Percentiles rank a stretch among this genome's conserved stretches.
These are phyloP conservation scores for Leptodermis oblonga DNA, from an alignment of 257 asterid genomes.

Conservation along the genomic window DNA sequence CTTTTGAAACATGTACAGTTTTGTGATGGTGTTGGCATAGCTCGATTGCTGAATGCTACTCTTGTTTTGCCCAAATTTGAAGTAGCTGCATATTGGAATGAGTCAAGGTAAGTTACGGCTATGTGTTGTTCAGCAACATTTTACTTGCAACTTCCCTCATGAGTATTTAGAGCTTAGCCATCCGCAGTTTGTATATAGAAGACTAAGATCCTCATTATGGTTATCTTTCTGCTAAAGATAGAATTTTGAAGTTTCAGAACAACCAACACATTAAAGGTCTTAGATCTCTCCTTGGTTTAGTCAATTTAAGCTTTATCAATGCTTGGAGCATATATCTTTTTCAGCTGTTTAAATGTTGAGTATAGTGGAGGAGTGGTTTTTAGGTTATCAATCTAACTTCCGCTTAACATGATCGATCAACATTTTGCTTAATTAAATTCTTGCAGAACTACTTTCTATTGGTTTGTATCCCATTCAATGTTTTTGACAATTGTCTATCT, in stretches of 20 bases:
- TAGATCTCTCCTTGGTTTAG: neutral
- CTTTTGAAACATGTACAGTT: conserved; percentile 42
- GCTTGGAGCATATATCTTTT: neutral
- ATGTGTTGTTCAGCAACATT: neutral
- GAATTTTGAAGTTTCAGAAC: neutral
- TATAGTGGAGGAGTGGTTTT: neutral
- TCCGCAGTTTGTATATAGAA: neutral
- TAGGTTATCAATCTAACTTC: neutral
- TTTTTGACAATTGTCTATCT: conserved; percentile 15
- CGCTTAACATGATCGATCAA: neutral
- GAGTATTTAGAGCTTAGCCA: neutral
- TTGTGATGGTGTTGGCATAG: conserved; percentile 97
- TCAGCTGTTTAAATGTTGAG: neutral
- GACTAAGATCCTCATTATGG: neutral
- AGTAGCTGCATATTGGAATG: conserved; percentile 98
- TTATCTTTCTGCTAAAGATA: neutral
- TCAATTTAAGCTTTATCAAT: neutral
- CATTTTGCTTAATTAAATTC: neutral
- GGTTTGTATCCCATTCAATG: neutral
- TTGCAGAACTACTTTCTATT: neutral
- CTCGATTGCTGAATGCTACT: conserved; percentile 94
- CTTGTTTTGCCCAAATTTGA: conserved; percentile 92
- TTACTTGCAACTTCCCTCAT: neutral
- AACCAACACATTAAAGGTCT: neutral
- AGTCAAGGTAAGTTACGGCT: conserved; percentile 54